These are phyloP conservation scores for Leccinum sublutescens DNA, from an alignment of 768 basidiomycete genomes.

Conservation along the genomic window DNA sequence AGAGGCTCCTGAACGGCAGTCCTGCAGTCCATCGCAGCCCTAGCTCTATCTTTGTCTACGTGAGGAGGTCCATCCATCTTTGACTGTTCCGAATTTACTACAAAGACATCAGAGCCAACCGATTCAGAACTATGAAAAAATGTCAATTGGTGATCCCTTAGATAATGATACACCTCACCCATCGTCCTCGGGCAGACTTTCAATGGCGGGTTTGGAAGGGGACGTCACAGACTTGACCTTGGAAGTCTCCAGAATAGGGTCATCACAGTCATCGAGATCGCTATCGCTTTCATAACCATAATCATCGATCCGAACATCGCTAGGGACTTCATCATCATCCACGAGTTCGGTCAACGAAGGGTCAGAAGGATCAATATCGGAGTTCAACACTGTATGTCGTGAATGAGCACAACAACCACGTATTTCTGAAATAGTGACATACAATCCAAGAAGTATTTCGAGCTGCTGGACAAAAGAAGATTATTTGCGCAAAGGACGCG, in stretches of 20 bases:
- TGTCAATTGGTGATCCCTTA: not conserved
- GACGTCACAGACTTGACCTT: not conserved
- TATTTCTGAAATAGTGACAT: not conserved
- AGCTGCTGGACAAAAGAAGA: slow-evolving; percentile 21
- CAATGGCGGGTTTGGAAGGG: not conserved
- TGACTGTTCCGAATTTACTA: slow-evolving; percentile 12
- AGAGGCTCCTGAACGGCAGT: not conserved
- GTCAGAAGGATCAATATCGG: slow-evolving; percentile 5
- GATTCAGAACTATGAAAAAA: slow-evolving; percentile 12
- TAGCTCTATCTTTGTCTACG: not conserved
- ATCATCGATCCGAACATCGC: slow-evolving; percentile 10
- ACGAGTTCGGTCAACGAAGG: slow-evolving; percentile 14
- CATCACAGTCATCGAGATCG: slow-evolving; percentile 27
- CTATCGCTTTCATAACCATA: slow-evolving; percentile 35
- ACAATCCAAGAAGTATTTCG: slow-evolving; percentile 29
- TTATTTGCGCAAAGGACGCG: slow-evolving; percentile 32
- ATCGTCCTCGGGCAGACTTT: slow-evolving; percentile 4
- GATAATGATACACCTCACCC: not conserved
- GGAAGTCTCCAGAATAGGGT: no score
- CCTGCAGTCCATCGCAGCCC: not conserved
- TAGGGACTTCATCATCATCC: slow-evolving; percentile 7
- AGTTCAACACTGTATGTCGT: slow-evolving; percentile 10
- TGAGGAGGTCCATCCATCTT: not conserved
- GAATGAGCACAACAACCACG: not conserved
- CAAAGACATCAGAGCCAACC: slow-evolving; percentile 18